These are phyloP conservation scores for Termitomyces sp. DNA, from an alignment of 768 basidiomycete species.

Conservation along the genomic window DNA sequence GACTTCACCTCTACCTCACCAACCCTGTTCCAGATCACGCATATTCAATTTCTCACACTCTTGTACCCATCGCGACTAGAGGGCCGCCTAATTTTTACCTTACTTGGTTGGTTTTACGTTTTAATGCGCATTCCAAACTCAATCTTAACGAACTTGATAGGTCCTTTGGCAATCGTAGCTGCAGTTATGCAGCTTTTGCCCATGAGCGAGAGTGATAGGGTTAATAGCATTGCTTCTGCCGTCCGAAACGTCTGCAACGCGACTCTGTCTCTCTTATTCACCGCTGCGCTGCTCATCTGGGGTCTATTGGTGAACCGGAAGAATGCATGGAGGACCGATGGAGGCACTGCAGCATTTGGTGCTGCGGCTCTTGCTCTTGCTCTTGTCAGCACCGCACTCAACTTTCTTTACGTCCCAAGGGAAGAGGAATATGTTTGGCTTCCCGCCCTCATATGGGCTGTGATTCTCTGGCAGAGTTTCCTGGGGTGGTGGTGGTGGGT, in stretches of 20 bases:
- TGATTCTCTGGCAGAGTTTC: slow-evolving; percentile 96
- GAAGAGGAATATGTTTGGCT: slow-evolving; percentile 92
- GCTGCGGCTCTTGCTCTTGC: slow-evolving; percentile 80
- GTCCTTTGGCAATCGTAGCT: slow-evolving; percentile 81
- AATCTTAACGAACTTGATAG: slow-evolving; percentile 23
- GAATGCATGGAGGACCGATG: slow-evolving; percentile 94
- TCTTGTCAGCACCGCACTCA: slow-evolving; percentile 74
- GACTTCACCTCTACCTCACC: neutral
- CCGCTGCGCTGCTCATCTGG: slow-evolving; percentile 86
- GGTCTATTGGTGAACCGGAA: slow-evolving; percentile 84
- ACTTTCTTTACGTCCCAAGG: slow-evolving; percentile 79
- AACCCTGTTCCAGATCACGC: slow-evolving; percentile 65
- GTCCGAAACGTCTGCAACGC: slow-evolving; percentile 95
- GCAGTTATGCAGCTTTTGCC: slow-evolving; percentile 82
- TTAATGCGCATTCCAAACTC: neutral
- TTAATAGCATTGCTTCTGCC: slow-evolving; percentile 57
- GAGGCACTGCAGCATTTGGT: slow-evolving; percentile 94
- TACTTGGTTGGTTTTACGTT: slow-evolving; percentile 54
- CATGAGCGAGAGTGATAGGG: slow-evolving; percentile 37
- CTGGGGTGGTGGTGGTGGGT: slow-evolving; percentile 99
- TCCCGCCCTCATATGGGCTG: slow-evolving; percentile 82
- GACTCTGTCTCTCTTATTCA: slow-evolving; percentile 92
- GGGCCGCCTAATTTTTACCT: slow-evolving; percentile 74
- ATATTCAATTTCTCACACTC: slow-evolving; percentile 95
- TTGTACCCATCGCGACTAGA: slow-evolving; percentile 91